Percentiles rank a stretch among this genome's conserved stretches.
Conservation (phyloP, 768 basidiomycete genomes). For the Termitomyces bulborhizus region DNA sequence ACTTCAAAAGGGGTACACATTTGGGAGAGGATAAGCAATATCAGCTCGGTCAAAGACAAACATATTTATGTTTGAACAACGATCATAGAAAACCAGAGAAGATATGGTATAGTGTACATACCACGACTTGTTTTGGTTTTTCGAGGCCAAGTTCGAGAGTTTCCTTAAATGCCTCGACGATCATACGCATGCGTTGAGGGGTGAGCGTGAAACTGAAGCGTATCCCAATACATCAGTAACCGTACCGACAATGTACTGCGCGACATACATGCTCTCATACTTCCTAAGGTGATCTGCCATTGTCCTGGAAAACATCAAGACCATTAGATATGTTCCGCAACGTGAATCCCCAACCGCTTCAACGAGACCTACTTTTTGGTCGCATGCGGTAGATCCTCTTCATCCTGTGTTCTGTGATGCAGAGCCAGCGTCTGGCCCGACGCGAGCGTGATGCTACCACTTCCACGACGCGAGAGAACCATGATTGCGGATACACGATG, state of each 20-base stretch:
- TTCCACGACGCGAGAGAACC: slow-evolving; percentile 72
- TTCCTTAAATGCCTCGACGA: slow-evolving; percentile 94
- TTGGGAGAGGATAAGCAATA: not conserved
- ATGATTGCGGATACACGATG: slow-evolving; percentile 26
- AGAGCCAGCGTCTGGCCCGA: slow-evolving; percentile 77
- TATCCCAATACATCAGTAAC: slow-evolving; percentile 2
- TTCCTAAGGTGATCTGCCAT: slow-evolving; percentile 93
- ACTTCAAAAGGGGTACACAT: not conserved
- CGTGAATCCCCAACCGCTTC: slow-evolving; percentile 1
- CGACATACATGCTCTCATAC: slow-evolving; percentile 76
- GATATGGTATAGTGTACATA: slow-evolving; percentile 35
- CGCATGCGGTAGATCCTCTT: slow-evolving; percentile 85
- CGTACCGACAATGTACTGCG: slow-evolving; percentile 1
- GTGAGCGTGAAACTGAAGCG: slow-evolving; percentile 70
- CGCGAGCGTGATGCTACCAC: slow-evolving; percentile 66
- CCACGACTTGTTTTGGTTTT: slow-evolving; percentile 81
- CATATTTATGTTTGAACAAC: not conserved
- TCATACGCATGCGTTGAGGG: slow-evolving; percentile 92
- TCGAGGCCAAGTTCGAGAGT: slow-evolving; percentile 82
- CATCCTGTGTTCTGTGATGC: slow-evolving; percentile 85
- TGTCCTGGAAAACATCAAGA: slow-evolving; percentile 44
- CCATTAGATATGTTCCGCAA: not conserved
- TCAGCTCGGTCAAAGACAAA: not conserved
- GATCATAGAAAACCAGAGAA: not conserved
- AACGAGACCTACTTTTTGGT: slow-evolving; percentile 71